Conservation (phyloP, 805 yeast genomes). For the Pichia nanzhaoensis region DNA sequence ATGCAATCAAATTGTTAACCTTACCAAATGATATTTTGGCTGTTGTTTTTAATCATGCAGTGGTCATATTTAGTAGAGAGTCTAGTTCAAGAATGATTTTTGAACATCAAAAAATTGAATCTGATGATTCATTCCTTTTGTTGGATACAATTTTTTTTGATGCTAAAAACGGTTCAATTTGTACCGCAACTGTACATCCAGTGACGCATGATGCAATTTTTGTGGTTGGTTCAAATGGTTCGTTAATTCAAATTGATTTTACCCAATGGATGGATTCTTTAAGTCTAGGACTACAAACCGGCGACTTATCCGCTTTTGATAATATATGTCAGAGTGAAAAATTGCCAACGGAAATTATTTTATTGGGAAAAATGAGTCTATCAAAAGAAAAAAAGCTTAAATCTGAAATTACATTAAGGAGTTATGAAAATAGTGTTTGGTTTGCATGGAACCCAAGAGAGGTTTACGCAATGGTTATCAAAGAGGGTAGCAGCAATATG, state of each 20-base stretch:
- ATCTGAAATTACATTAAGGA: conserved; percentile 2
- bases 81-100: conserved; percentile 23
- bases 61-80: conserved; percentile 19
- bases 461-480: conserved; percentile 15
- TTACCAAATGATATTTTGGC: conserved; percentile 22
- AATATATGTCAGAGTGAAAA: conserved; percentile 10
- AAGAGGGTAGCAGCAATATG: conserved; percentile 4
- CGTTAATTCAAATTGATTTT: conserved; percentile 25
- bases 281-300: conserved; percentile 13
- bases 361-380: conserved; percentile 16
- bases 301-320: conserved; percentile 16
- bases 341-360: conserved; percentile 21
- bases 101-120: conserved; percentile 13
- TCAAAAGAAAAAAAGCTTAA: background rate
- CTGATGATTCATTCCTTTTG: conserved; percentile 6
- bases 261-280: conserved; percentile 23
- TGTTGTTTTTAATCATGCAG: conserved; percentile 19
- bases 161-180: conserved; percentile 4
- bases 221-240: conserved; percentile 16
- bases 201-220: conserved; percentile 17
- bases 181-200: conserved; percentile 19
- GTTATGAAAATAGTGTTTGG: conserved; percentile 19
- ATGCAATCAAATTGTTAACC: conserved; percentile 29
- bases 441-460: conserved; percentile 22
- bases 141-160: conserved; percentile 14